These are phyloP conservation scores for Leishmania arabica DNA, from an alignment of 208 protist genomes.

Conservation along the genomic window DNA sequence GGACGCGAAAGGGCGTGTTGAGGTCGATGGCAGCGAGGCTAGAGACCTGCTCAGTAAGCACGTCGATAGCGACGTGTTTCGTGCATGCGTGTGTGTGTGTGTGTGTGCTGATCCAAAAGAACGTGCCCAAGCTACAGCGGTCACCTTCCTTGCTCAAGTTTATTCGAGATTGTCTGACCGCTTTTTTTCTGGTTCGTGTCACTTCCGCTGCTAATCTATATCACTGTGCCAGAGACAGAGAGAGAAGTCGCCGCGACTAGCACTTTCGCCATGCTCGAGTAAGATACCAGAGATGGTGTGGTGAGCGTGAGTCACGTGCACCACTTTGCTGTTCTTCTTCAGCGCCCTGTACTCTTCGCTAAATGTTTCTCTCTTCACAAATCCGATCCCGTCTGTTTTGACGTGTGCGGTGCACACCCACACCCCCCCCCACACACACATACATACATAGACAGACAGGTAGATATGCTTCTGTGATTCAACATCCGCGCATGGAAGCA, in stretches of 20 bases:
- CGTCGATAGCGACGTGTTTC: neutral
- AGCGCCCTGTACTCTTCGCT: neutral
- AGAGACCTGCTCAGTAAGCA: neutral
- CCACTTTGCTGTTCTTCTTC: neutral
- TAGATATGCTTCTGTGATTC: too few species aligned
- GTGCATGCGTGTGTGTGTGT: neutral
- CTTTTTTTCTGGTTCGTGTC: neutral
- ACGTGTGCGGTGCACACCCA: too few species aligned
- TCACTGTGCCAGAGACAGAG: neutral
- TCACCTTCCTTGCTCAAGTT: neutral
- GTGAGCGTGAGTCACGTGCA: neutral
- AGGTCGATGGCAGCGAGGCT: neutral
- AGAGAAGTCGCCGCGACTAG: neutral
- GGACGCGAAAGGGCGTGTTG: neutral
- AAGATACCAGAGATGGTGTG: neutral
- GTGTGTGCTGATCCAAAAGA: neutral
- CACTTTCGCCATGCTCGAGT: neutral
- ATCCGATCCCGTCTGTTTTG: too few species aligned
- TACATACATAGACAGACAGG: too few species aligned
- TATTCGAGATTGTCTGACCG: neutral
- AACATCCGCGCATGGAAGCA: too few species aligned
- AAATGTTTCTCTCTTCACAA: constrained; percentile 3
- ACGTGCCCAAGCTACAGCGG: neutral
- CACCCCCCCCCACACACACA: too few species aligned
- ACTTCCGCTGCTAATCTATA: neutral